phyloP scores from a whole-genome alignment of 805 yeast species.

The Blastobotrys robertii region DNA sequence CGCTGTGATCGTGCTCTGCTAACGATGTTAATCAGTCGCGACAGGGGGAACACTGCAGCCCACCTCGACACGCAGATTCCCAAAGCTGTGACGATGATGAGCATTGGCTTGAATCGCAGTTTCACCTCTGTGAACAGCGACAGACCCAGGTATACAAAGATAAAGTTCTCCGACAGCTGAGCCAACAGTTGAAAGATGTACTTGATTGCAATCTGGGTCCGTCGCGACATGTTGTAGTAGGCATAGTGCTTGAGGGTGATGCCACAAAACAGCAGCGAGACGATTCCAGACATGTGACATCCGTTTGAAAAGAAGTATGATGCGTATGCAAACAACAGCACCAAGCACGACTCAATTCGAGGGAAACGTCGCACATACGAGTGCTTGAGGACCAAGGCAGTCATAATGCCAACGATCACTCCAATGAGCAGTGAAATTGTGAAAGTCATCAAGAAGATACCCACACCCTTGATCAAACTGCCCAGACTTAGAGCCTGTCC shows the following conservation, averaged over 20 bases:
- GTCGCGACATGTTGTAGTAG: conserved; percentile 91
- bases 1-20: conserved; percentile 46
- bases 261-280: conserved; percentile 89
- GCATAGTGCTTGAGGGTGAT: conserved; percentile 96
- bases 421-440: conserved; percentile 88
- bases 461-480: conserved; percentile 75
- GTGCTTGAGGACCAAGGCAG: conserved; percentile 84
- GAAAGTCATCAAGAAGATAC: conserved; percentile 86
- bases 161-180: conserved; percentile 91
- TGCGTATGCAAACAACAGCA: conserved; percentile 83
- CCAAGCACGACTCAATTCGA: conserved; percentile 93
- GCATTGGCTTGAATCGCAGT: conserved; percentile 83
- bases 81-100: conserved; percentile 80
- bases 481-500: conserved; percentile 64
- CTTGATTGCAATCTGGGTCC: conserved; percentile 94
- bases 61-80: conserved; percentile 93
- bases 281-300: conserved; percentile 99
- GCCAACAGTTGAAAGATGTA: conserved; percentile 91
- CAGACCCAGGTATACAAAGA: conserved; percentile 88
- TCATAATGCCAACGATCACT: conserved; percentile 72
- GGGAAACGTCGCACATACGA: conserved; percentile 90
- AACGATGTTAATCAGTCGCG: conserved; percentile 73
- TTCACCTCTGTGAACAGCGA: conserved; percentile 95
- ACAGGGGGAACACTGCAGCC: conserved; percentile 94
- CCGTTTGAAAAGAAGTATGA: conserved; percentile 97